These are phyloP conservation scores for Botrytis porri DNA, from an alignment of 2,329 filamentous ascomycete species.

Conservation along the genomic window DNA sequence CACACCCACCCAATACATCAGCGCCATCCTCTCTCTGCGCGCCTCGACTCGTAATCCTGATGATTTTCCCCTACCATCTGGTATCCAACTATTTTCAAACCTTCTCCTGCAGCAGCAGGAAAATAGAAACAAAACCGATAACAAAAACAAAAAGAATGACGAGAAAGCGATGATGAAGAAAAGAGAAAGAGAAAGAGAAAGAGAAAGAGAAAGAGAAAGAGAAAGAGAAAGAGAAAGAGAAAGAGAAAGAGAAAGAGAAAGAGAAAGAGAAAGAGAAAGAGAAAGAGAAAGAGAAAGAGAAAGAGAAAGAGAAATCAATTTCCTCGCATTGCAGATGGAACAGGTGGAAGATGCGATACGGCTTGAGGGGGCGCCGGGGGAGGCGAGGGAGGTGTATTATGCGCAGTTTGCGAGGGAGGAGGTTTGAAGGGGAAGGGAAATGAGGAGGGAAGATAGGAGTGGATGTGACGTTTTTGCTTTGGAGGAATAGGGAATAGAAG, in stretches of 20 bases:
- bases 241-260: too few relatives aligned
- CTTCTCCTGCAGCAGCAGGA: too few relatives aligned
- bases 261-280: background rate
- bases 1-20: background rate
- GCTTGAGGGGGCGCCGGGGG: background rate
- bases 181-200: too few relatives aligned
- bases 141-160: too few relatives aligned
- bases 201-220: too few relatives aligned
- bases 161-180: too few relatives aligned
- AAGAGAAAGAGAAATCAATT: background rate
- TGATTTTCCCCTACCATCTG: background rate
- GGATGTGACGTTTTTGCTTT: too few relatives aligned
- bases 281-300: too few relatives aligned
- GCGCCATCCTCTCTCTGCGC: background rate
- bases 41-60: background rate
- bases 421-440: background rate
- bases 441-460: too few relatives aligned
- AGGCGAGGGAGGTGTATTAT: background rate
- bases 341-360: background rate
- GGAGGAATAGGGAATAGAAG: too few relatives aligned
- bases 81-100: background rate
- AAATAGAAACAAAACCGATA: too few relatives aligned
- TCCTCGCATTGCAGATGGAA: background rate
- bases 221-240: background rate
- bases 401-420: background rate